Percentiles rank a stretch among this genome's conserved stretches.
phyloP scores from a whole-genome alignment of 352 stramenopile genomes.

The Pythium insidiosum region DNA sequence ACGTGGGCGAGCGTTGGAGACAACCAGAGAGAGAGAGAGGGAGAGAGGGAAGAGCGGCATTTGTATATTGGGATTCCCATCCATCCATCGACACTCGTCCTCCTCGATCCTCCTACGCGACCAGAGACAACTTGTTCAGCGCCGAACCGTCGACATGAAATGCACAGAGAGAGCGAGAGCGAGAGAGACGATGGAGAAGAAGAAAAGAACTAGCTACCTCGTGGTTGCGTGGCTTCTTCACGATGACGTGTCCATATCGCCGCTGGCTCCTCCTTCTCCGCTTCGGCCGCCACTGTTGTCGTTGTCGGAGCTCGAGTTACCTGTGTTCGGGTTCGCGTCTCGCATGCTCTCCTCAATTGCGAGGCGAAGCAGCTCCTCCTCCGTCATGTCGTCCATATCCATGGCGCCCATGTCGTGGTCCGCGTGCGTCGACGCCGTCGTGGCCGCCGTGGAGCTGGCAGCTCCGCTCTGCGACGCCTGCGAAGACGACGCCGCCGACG shows the following conservation, averaged over 20 bases:
- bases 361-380: slow-evolving; percentile 77
- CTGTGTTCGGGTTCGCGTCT: slow-evolving; percentile 51
- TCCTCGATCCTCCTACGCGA: too few species aligned
- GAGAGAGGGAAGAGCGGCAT: too few species aligned
- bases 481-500: slow-evolving; percentile 68
- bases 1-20: too few species aligned
- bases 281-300: slow-evolving; percentile 13
- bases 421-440: slow-evolving; percentile 63
- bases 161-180: too few species aligned
- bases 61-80: too few species aligned
- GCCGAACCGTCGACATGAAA: too few species aligned
- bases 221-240: too few species aligned
- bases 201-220: too few species aligned
- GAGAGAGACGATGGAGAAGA: too few species aligned
- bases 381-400: slow-evolving; percentile 83
- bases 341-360: slow-evolving; percentile 87
- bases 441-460: slow-evolving; percentile 57
- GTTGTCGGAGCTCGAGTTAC: slow-evolving; percentile 40
- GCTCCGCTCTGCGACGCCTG: slow-evolving; percentile 61
- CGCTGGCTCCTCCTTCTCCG: slow-evolving; percentile 14
- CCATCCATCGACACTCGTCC: too few species aligned
- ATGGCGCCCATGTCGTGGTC: slow-evolving; percentile 74
- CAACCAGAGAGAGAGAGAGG: too few species aligned
- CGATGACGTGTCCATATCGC: slow-evolving; percentile 35
- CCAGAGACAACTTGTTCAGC: too few species aligned